These are phyloP conservation scores for Nothophaeocryptopus gaeumannii DNA, from an alignment of 2,329 filamentous ascomycete genomes.

Conservation along the genomic window DNA sequence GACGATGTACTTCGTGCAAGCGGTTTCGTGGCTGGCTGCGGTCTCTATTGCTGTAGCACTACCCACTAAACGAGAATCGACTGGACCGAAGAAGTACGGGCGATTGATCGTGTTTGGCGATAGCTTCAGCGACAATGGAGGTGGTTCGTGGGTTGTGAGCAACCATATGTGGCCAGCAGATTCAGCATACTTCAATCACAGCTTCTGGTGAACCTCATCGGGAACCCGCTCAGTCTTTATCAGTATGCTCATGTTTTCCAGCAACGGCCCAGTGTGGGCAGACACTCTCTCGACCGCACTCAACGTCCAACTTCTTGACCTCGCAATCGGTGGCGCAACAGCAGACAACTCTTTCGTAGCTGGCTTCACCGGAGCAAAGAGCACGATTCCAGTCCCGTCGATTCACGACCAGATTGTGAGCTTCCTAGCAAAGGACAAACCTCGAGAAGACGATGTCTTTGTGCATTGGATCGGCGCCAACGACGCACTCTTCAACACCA, in stretches of 20 bases:
- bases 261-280: constrained; percentile 4
- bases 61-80: neutral
- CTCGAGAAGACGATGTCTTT: constrained; percentile 1
- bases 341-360: constrained; percentile 9
- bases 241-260: neutral
- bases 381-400: constrained; percentile 7
- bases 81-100: neutral
- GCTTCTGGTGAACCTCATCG: constrained; percentile 3
- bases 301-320: neutral
- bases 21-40: too few species aligned
- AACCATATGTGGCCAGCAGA: constrained; percentile 7
- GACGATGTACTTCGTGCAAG: too few species aligned
- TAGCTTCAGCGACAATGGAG: constrained; percentile 9
- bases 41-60: neutral
- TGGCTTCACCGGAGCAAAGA: constrained; percentile 5
- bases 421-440: neutral
- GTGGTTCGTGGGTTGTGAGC: constrained; percentile 7
- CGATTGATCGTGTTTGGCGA: constrained; percentile 13
- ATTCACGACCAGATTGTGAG: constrained; percentile 4
- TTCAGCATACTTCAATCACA: constrained; percentile 12
- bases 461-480: constrained; percentile 10
- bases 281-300: neutral
- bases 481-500: constrained; percentile 1
- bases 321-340: constrained; percentile 7
- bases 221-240: neutral